These are phyloP conservation scores for Flaveria robusta DNA, from an alignment of 129 eudicot genomes.

Conservation along the genomic window DNA sequence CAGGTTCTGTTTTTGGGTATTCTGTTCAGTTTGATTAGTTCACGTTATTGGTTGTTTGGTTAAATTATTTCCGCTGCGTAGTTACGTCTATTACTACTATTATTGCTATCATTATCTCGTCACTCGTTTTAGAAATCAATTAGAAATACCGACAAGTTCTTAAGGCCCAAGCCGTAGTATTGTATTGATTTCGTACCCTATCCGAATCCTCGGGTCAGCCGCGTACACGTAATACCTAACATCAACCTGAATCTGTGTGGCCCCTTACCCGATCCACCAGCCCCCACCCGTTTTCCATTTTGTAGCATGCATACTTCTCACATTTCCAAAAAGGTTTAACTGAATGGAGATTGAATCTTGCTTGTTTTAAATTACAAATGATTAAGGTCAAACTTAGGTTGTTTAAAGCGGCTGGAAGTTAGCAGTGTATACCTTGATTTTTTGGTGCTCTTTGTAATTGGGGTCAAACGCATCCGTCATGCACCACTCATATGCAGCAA, in stretches of 20 bases:
- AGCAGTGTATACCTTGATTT: slow-evolving; percentile 65
- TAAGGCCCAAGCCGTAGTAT: too few relatives aligned
- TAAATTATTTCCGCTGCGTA: too few relatives aligned
- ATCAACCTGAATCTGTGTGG: neutral
- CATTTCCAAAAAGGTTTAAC: neutral
- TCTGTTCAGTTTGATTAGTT: too few relatives aligned
- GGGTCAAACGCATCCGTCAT: slow-evolving; percentile 94
- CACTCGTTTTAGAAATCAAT: too few relatives aligned
- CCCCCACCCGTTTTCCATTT: neutral
- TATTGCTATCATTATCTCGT: too few relatives aligned
- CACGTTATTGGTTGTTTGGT: too few relatives aligned
- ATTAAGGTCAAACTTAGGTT: neutral
- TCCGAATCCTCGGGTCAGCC: too few relatives aligned
- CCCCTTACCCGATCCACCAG: neutral
- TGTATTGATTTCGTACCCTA: too few relatives aligned
- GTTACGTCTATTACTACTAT: too few relatives aligned
- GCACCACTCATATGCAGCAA: slow-evolving; percentile 99
- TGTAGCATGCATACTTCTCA: neutral
- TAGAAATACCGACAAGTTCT: too few relatives aligned
- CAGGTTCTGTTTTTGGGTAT: too few relatives aligned
- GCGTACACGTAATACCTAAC: too few relatives aligned
- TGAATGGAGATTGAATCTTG: neutral
- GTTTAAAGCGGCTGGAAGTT: neutral
- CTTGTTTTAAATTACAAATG: neutral
- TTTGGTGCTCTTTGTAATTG: slow-evolving; percentile 73